phyloP scores from a whole-genome alignment of 176 grass and related monocot species.

The Eragrostis nindensis region DNA sequence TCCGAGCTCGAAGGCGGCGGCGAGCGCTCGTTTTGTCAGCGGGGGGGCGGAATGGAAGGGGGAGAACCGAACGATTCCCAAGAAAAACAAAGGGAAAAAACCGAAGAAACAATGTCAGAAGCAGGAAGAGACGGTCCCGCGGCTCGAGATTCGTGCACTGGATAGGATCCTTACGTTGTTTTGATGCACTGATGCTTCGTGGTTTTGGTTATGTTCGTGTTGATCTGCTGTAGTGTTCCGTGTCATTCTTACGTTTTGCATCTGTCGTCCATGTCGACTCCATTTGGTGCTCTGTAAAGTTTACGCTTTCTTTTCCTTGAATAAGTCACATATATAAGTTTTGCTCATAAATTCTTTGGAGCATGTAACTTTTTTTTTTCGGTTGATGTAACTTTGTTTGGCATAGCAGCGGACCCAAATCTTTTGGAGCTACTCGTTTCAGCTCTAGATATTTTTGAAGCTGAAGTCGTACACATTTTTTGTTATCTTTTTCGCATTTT shows the following conservation, averaged over 20 bases:
- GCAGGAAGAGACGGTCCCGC: neutral
- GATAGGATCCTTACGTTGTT: neutral
- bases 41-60: neutral
- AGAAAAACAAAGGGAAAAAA: neutral
- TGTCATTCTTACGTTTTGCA: no score
- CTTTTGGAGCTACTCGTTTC: no score
- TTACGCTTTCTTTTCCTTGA: no score
- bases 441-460: no score
- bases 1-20: constrained; percentile 24
- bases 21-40: neutral
- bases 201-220: neutral
- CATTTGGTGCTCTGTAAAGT: neutral
- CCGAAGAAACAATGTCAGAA: neutral
- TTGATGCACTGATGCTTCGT: neutral
- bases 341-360: no score
- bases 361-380: no score
- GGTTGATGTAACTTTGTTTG: no score
- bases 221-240: neutral
- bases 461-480: no score
- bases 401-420: no score
- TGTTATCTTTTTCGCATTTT: no score
- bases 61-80: neutral
- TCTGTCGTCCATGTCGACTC: no score
- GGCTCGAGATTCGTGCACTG: constrained; percentile 18
- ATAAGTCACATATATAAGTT: no score